Evolutionary conservation across 495 filamentous ascomycete species (phyloP), one percentile per base, ranked within the genome.

Genomic region (Hypoxylon trugodes): DNA sequence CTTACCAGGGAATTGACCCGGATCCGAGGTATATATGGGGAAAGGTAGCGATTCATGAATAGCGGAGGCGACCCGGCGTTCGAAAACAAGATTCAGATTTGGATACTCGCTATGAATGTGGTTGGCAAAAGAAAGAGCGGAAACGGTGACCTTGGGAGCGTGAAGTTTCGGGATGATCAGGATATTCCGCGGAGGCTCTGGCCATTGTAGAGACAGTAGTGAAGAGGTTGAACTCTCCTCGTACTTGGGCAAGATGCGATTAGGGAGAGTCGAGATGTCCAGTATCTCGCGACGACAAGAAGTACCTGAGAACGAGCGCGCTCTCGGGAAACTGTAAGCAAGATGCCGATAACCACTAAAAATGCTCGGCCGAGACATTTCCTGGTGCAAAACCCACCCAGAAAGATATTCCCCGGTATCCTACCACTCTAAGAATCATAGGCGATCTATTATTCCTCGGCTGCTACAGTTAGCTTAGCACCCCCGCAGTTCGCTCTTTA

Each of bases 131-230:
- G 90, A 87, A 45, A 96, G 69, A 25, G 96, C 76, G 1, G 90
- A 89, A 6, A 82, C 75, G 0, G 86, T 91, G 25, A 96, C 91
- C 6, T 79, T 74, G 0, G 88, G 85, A 10, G 86, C 88, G 60
- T 88, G 82, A 38, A 91, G 82, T 68, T 98, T 98, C 70, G 93
- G 92, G 55, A 96, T 88, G 36, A 98, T 78, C 45, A 98, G 84
- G 55, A 98, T 81, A 71, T 98, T 98, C 49, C 91, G 87, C 1
- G 92, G 96, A 19, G 93, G 92, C 28, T 86, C 83, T 2, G 91
- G 91, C 95, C 95, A 98, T 76, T 88, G 86, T 9, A 98, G 83
- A 51, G 88, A 89, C 42, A 97, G 84, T 2, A 98, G 84, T 25
- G 81, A 84, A 18, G 82, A 82, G 6, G 76, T 67, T 43, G 75